These are phyloP conservation scores for Didymella sp. DNA, from an alignment of 2,329 filamentous ascomycete species.

Conservation along the genomic window DNA sequence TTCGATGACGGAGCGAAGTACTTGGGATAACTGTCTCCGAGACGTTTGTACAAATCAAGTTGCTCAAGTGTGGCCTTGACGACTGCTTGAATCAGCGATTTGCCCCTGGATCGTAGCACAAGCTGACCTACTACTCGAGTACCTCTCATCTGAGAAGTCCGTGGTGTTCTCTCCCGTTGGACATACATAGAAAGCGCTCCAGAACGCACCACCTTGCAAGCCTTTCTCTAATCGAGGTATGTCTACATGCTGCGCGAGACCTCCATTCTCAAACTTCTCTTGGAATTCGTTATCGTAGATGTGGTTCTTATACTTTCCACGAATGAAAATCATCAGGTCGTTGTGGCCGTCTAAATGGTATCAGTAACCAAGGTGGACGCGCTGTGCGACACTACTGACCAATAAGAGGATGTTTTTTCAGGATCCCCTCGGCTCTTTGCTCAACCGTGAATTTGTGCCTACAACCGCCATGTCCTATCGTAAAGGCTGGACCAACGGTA, in stretches of 20 bases:
- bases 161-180: slow-evolving; percentile 66
- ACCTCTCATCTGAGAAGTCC: slow-evolving; percentile 77
- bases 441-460: slow-evolving; percentile 31
- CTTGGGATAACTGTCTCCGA: slow-evolving; percentile 68
- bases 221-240: slow-evolving; percentile 76
- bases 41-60: slow-evolving; percentile 73
- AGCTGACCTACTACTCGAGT: slow-evolving; percentile 65
- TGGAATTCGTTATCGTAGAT: slow-evolving; percentile 77
- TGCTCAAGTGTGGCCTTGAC: slow-evolving; percentile 75
- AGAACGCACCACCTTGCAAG: slow-evolving; percentile 84
- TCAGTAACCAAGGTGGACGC: slow-evolving; percentile 25
- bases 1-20: slow-evolving; percentile 71
- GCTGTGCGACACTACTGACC: slow-evolving; percentile 37
- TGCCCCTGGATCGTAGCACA: neutral
- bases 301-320: slow-evolving; percentile 72
- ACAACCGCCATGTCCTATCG: slow-evolving; percentile 6
- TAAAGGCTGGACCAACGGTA: slow-evolving; percentile 9
- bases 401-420: slow-evolving; percentile 51
- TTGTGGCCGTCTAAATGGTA: slow-evolving; percentile 77
- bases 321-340: slow-evolving; percentile 79
- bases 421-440: slow-evolving; percentile 44
- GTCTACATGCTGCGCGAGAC: slow-evolving; percentile 75
- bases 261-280: slow-evolving; percentile 74
- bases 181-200: slow-evolving; percentile 85
- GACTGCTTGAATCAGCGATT: slow-evolving; percentile 48